A percentile compares a stretch with the other conserved stretches of the same genome.
phyloP scores from a whole-genome alignment of 148 eudicot genomes.

The Tetragonia tetragonoides region DNA sequence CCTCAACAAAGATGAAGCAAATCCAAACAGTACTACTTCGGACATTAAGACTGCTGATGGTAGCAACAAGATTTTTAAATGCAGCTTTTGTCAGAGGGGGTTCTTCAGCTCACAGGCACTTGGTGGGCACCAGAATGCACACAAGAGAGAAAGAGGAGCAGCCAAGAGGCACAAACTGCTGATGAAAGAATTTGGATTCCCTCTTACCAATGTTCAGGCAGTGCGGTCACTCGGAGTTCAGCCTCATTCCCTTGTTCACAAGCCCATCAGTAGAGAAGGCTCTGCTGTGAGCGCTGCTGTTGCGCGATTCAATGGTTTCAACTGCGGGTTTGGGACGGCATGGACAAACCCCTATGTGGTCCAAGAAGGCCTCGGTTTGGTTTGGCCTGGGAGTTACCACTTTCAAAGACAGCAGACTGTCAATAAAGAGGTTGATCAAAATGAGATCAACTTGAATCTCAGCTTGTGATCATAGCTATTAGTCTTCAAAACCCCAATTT shows the following conservation, averaged over 20 bases:
- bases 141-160: constrained; percentile 34
- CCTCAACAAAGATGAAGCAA: constrained; percentile 12
- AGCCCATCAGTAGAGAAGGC: constrained; percentile 16
- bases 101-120: constrained; percentile 35
- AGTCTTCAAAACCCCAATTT: not conserved
- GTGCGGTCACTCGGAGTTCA: constrained; percentile 31
- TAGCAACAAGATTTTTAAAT: constrained; percentile 15
- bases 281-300: constrained; percentile 9
- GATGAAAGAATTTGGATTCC: constrained; percentile 26
- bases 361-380: constrained; percentile 1
- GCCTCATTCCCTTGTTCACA: constrained; percentile 31
- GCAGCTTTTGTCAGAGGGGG: constrained; percentile 26
- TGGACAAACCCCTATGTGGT: constrained; percentile 2
- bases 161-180: constrained; percentile 32
- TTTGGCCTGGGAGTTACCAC: constrained; percentile 34
- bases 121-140: constrained; percentile 38
- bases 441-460: constrained; percentile 33
- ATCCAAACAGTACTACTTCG: not conserved
- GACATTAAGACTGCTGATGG: not conserved
- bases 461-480: constrained; percentile 23
- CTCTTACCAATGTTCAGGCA: not conserved
- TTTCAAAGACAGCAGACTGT: constrained; percentile 9
- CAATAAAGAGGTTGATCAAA: constrained; percentile 8
- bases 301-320: constrained; percentile 12
- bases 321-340: constrained; percentile 2